Base-by-base conservation (phyloP, 352 stramenopile genomes). In the Globisporangium sylvaticum region DNA sequence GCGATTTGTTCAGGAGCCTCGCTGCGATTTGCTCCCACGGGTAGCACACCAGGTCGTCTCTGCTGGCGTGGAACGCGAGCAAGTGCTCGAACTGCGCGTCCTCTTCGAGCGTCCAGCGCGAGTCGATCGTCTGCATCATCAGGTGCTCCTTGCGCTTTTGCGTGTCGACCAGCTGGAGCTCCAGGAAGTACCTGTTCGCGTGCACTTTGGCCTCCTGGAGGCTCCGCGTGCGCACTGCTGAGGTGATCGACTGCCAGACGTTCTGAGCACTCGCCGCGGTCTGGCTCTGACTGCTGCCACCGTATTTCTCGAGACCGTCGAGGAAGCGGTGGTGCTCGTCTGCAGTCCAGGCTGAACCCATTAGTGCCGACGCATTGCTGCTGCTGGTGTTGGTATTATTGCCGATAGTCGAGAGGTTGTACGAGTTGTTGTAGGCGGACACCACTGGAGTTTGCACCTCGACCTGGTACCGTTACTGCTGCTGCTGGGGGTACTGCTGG, bases 251-350 rank as follows among this genome's bases (percentile, higher is more conserved):
- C 56, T 80, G 74, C 87, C 84, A 94, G 29, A 76, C 72, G 18
- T 79, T 64, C 7, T 69, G 42, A 10, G 79, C 67, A 32, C 71
- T 89, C 22, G 76, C 32, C 8, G 42, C 68, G 8, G 74, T 78
- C n/a, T 58, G 52, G 4, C 76, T 78, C 8, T 48, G 55, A 15
- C 10, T 60, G 48, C 18, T 54, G 61, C 50, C 75, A 54, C 81
- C 87, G 52, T 81, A 88, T 56, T 84, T 76, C 52, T 94, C 84
- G 3, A 94, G 75, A 6, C 71, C 87, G 4, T 75, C 60, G 1
- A 94, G 71, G 68, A 94, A 92, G 12, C 87, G 78, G 32, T 79
- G 62, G 68, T 94, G 87, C 64, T 94, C 87, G 25, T 90, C 77
- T 7, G 62, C 56, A 8, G 77, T 73, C 87, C 87, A 94, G 1